These are phyloP conservation scores for Candida oleophila DNA, from an alignment of 805 yeast species.

Conservation along the genomic window DNA sequence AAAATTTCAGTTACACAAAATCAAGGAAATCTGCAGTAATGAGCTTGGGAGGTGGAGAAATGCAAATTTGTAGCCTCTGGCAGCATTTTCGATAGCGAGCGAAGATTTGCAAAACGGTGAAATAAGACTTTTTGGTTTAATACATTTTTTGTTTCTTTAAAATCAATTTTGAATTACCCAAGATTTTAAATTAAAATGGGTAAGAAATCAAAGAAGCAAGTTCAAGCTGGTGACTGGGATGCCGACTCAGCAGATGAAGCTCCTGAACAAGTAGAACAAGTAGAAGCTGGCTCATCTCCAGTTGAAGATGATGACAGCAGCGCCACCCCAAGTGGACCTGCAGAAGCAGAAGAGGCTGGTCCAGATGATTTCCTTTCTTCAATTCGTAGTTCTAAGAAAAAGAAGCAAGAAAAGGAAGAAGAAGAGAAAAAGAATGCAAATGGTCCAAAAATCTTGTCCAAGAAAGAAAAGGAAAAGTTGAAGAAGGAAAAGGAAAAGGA, in stretches of 20 bases:
- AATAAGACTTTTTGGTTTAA: not conserved
- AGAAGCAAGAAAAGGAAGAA: constrained; percentile 68
- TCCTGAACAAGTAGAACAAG: constrained; percentile 24
- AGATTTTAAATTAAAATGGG: constrained; percentile 36
- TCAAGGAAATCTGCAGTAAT: not conserved
- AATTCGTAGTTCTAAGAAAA: constrained; percentile 74
- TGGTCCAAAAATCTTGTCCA: constrained; percentile 77
- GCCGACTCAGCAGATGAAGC: constrained; percentile 51
- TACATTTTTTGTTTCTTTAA: not conserved
- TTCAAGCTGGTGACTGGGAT: constrained; percentile 75
- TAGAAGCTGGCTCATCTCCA: constrained; percentile 31
- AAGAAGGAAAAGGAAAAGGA: constrained; percentile 91
- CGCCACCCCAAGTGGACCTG: constrained; percentile 28
- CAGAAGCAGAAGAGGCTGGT: constrained; percentile 17
- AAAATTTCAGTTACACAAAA: constrained; percentile 4
- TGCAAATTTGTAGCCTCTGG: not conserved
- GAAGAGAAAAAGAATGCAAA: constrained; percentile 56
- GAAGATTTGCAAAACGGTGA: not conserved
- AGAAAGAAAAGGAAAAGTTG: constrained; percentile 93
- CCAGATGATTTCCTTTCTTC: constrained; percentile 74
- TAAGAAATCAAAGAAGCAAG: constrained; percentile 57
- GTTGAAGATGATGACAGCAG: constrained; percentile 27
- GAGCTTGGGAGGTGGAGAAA: no score
- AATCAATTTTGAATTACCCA: not conserved
- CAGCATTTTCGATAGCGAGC: not conserved